Conservation (phyloP, 2,329 filamentous ascomycete genomes). For the Chaetothyriales sp. region DNA sequence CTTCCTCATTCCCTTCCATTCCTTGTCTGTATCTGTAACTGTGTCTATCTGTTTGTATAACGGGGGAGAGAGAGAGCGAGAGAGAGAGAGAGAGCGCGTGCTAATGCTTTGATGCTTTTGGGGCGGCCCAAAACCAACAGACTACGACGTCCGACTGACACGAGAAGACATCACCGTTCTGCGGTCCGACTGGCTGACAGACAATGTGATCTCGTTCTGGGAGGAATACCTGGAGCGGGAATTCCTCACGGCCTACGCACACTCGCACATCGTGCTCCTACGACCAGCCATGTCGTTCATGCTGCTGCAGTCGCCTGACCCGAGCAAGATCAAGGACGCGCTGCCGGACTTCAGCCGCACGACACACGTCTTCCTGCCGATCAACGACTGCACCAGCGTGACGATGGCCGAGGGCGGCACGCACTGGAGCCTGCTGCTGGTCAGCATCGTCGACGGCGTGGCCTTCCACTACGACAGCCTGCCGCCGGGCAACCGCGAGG, state of each 20-base stretch:
- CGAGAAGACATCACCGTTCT: conserved; percentile 78
- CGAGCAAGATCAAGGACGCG: conserved; percentile 43
- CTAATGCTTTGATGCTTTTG: no score
- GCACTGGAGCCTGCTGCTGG: conserved; percentile 87
- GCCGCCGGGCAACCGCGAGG: conserved; percentile 55
- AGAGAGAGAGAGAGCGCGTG: no score
- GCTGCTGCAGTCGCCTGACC: conserved; percentile 57
- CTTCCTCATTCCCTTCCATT: not conserved
- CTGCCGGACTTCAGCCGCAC: conserved; percentile 66
- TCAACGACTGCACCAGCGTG: conserved; percentile 74
- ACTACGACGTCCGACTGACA: conserved; percentile 57
- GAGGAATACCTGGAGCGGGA: conserved; percentile 92
- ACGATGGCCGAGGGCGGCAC: conserved; percentile 71
- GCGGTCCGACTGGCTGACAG: conserved; percentile 87
- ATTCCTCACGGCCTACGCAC: conserved; percentile 61
- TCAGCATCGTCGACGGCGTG: conserved; percentile 73
- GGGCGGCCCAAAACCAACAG: conserved; percentile 27
- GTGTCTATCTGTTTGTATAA: not conserved
- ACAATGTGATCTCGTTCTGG: conserved; percentile 93
- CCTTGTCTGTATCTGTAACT: not conserved
- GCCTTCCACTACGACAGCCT: conserved; percentile 96
- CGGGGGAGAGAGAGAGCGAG: no score
- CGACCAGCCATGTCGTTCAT: conserved; percentile 88
- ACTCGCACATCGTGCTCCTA: conserved; percentile 76
- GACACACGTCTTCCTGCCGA: conserved; percentile 87